Evolutionary conservation across 495 filamentous ascomycete genomes (phyloP).

Genomic region (Neurospora terricola): DNA sequence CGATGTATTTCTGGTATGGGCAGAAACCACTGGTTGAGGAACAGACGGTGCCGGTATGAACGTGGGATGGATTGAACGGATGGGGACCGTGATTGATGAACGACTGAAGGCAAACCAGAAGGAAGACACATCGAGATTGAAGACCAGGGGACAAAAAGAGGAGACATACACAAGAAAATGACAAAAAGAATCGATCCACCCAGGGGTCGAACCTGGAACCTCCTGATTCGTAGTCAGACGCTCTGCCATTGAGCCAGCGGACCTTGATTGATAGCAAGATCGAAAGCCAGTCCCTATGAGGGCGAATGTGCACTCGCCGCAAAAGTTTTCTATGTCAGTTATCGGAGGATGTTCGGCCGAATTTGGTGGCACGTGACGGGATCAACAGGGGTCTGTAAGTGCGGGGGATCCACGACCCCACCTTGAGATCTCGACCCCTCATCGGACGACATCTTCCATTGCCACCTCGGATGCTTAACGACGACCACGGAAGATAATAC

Average conservation of each 20-base stretch:
- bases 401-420: neutral
- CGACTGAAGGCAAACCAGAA: neutral
- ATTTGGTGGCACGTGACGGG: neutral
- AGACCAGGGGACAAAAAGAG: neutral
- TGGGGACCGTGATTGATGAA: too few species aligned
- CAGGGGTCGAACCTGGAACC: neutral
- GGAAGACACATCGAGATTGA: neutral
- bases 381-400: neutral
- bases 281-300: neutral
- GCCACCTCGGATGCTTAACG: neutral
- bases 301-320: neutral
- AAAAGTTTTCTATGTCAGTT: neutral
- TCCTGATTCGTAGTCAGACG: neutral
- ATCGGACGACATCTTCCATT: neutral
- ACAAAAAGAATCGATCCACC: neutral
- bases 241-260: neutral
- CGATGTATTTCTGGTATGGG: slow-evolving; percentile 17
- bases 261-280: neutral
- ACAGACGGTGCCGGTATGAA: neutral
- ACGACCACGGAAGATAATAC: neutral
- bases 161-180: neutral
- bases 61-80: neutral
- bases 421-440: neutral
- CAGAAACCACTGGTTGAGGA: slow-evolving; percentile 18
- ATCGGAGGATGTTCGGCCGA: neutral